Evolutionary conservation across 2,329 filamentous ascomycete genomes (phyloP).

Genomic region (Alternaria rosae): DNA sequence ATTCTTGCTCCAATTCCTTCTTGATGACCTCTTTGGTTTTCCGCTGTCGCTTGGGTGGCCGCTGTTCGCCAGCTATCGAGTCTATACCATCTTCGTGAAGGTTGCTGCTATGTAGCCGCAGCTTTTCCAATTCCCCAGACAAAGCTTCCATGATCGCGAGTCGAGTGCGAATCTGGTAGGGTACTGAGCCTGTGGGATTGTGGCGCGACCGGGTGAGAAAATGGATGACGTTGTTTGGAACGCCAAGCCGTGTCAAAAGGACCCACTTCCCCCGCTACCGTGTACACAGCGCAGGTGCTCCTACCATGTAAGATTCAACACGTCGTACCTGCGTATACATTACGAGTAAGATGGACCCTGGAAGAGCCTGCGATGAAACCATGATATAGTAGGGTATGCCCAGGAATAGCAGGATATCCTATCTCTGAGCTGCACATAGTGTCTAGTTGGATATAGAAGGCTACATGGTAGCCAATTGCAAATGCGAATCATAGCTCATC

Average conservation of each 20-base stretch:
- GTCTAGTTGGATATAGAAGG: background rate
- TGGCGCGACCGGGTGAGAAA: constrained; percentile 19
- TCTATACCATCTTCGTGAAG: constrained; percentile 58
- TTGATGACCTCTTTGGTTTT: constrained; percentile 69
- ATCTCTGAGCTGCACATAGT: background rate
- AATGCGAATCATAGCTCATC: background rate
- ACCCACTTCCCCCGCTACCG: constrained; percentile 11
- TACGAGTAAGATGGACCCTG: background rate
- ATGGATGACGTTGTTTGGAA: constrained; percentile 29
- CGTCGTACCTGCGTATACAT: background rate
- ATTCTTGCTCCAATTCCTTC: constrained; percentile 74
- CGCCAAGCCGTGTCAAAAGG: constrained; percentile 20
- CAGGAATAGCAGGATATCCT: background rate
- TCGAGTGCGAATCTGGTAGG: constrained; percentile 9
- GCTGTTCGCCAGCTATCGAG: constrained; percentile 63
- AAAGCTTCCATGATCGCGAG: constrained; percentile 50
- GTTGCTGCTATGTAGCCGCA: constrained; percentile 54
- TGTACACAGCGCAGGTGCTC: background rate
- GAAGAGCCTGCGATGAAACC: background rate
- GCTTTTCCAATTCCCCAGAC: constrained; percentile 59
- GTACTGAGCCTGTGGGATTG: constrained; percentile 11
- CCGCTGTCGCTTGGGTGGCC: constrained; percentile 62
- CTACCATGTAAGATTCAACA: background rate
- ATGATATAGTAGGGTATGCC: background rate
- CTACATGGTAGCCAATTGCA: background rate